Evolutionary conservation across 768 basidiomycete species (phyloP).

Genomic region (Collybia mongolica): DNA sequence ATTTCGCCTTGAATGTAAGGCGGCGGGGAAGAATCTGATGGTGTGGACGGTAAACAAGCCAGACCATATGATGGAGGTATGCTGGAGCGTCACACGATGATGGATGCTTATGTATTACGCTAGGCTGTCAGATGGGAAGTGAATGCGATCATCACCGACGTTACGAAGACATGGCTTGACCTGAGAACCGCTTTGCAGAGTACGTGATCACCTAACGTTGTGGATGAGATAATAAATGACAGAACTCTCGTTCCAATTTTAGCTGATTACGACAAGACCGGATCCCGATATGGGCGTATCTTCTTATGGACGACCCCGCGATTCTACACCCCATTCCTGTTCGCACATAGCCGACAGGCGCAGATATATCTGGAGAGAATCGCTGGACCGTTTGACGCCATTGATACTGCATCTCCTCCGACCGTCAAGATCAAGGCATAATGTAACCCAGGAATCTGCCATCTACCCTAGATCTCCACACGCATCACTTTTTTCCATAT

Average conservation of each 20-base stretch:
- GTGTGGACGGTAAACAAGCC: slow-evolving; percentile 97
- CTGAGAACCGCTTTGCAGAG: slow-evolving; percentile 57
- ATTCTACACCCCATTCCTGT: slow-evolving; percentile 55
- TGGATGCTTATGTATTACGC: neutral
- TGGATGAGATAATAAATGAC: neutral
- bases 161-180: slow-evolving; percentile 66
- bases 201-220: slow-evolving; percentile 26
- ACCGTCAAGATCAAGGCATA: slow-evolving; percentile 7
- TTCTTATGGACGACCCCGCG: slow-evolving; percentile 73
- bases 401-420: slow-evolving; percentile 1
- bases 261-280: slow-evolving; percentile 70
- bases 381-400: slow-evolving; percentile 53
- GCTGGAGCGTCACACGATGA: slow-evolving; percentile 15
- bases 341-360: slow-evolving; percentile 21
- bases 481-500: neutral
- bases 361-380: slow-evolving; percentile 42
- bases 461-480: neutral
- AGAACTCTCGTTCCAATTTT: slow-evolving; percentile 6
- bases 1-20: slow-evolving; percentile 80
- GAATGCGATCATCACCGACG: slow-evolving; percentile 76
- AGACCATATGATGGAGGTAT: slow-evolving; percentile 86
- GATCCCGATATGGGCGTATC: slow-evolving; percentile 58
- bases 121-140: slow-evolving; percentile 81
- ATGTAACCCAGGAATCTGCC: neutral
- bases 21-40: slow-evolving; percentile 79